Base-by-base conservation (phyloP, 73 alveolate species). In the Stentor coeruleus region DNA sequence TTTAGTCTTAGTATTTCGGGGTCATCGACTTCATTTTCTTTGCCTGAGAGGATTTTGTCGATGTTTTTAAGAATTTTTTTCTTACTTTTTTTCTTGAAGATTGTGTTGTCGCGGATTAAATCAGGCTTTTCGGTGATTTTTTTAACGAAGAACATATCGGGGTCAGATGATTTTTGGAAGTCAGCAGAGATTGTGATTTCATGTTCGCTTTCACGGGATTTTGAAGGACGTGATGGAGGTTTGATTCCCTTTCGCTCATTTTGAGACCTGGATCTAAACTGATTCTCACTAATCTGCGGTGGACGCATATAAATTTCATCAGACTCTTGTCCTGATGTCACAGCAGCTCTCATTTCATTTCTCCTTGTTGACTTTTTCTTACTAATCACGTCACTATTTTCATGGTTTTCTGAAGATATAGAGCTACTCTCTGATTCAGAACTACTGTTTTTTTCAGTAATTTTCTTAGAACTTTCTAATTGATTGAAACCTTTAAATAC, bases 221-320 rank as follows among this genome's bases (percentile, higher is more conserved):
- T 49, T 11, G 66, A 49, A 49, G 66, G 66, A 49, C 66, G 66
- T 11, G 6, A 49, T 49, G 66, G 66, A 49, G 66, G 66, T 11
- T 20, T 6, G 20, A 20, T 11, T 20, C 66, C 66, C 20, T 20
- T 6, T 20, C 66, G 6, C 20, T 49, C 66, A 49, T 49, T 20
- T 49, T 20, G 28, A 11, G 66, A 49, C 20, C 20, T 49, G 20
- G 66, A 49, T 11, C 6, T 20, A 49, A 11, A 49, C 6, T 20
- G 66, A 11, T 49, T 49, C 28, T 49, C 6, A 49, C 66, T n/a
- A n/a, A n/a, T n/a, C n/a, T n/a, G n/a, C n/a, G n/a, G n/a, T n/a
- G n/a, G n/a, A n/a, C n/a, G n/a, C n/a, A n/a, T n/a, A n/a, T n/a
- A n/a, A n/a, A n/a, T n/a, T n/a, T n/a, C n/a, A n/a, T n/a, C n/a